Percentiles rank a stretch among this genome's conserved stretches.
These are phyloP conservation scores for Alisma plantagoaquatica DNA, from an alignment of 106 monocot genomes.

Conservation along the genomic window DNA sequence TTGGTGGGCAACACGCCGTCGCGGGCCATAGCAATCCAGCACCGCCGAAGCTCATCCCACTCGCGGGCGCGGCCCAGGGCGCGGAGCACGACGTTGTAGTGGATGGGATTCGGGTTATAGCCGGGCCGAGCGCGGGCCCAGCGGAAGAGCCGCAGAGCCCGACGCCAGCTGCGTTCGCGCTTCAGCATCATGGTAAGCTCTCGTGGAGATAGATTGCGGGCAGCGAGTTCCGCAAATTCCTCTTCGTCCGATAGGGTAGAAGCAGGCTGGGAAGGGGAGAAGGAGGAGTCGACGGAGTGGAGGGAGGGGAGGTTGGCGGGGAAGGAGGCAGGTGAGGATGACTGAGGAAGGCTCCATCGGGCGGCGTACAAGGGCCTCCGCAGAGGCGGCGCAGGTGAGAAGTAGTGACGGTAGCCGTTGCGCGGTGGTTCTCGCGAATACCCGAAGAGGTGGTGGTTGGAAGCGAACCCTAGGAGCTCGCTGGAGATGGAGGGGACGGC, in stretches of 20 bases:
- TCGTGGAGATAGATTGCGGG: conserved; percentile 47
- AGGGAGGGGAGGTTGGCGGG: neutral
- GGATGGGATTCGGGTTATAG: conserved; percentile 51
- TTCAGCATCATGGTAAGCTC: conserved; percentile 52
- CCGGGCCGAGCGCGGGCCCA: conserved; percentile 13
- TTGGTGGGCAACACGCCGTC: conserved; percentile 57
- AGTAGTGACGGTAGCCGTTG: no score
- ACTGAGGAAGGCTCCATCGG: no score
- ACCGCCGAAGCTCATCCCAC: conserved; percentile 68
- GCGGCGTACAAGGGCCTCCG: no score
- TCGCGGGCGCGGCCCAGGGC: conserved; percentile 36
- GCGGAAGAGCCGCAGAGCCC: conserved; percentile 32
- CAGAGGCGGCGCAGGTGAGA: no score
- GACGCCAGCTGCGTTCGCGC: conserved; percentile 37
- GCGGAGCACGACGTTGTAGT: conserved; percentile 69
- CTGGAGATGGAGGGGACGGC: no score
- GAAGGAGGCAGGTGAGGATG: neutral
- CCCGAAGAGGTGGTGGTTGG: no score
- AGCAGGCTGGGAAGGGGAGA: neutral
- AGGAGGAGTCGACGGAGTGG: neutral
- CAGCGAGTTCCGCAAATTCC: no score
- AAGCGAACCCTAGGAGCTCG: no score
- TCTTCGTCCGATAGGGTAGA: no score
- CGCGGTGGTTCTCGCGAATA: no score
- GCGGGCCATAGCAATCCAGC: conserved; percentile 51